Conservation (phyloP, 2,329 filamentous ascomycete species). For the Dactylellina parvicollis region DNA sequence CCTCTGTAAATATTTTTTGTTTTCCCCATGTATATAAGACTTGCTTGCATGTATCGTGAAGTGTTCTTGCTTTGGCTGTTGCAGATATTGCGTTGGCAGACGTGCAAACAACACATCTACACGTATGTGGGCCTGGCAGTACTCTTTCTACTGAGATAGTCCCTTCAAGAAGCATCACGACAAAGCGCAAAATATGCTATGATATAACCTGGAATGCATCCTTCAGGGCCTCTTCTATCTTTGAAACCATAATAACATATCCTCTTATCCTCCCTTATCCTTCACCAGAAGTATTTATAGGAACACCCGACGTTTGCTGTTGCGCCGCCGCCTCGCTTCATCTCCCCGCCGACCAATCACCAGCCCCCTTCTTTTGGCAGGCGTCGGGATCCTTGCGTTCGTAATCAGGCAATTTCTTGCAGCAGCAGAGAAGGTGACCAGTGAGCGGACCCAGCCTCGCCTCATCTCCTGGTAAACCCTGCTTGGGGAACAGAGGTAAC, state of each 20-base stretch:
- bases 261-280: too few relatives aligned
- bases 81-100: conserved; percentile 46
- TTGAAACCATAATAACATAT: background rate
- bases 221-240: background rate
- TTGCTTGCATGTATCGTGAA: background rate
- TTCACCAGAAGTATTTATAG: too few relatives aligned
- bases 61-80: conserved; percentile 1
- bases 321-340: conserved; percentile 29
- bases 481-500: conserved; percentile 44
- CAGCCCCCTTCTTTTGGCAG: conserved; percentile 53
- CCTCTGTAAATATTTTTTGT: conserved; percentile 6
- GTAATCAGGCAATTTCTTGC: conserved; percentile 53
- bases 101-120: conserved; percentile 19
- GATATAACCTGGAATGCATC: background rate
- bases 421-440: conserved; percentile 31
- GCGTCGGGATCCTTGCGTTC: conserved; percentile 47
- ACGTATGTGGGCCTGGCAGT: too few relatives aligned
- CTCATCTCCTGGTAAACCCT: conserved; percentile 48
- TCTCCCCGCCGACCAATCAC: conserved; percentile 41
- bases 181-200: too few relatives aligned
- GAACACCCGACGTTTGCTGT: conserved; percentile 41
- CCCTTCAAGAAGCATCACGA: too few relatives aligned
- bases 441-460: conserved; percentile 50
- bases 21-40: background rate
- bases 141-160: background rate